Percentiles rank a stretch among this genome's conserved stretches.
These are phyloP conservation scores for Stellera chamaejasme DNA, from an alignment of 345 rosid genomes.

Conservation along the genomic window DNA sequence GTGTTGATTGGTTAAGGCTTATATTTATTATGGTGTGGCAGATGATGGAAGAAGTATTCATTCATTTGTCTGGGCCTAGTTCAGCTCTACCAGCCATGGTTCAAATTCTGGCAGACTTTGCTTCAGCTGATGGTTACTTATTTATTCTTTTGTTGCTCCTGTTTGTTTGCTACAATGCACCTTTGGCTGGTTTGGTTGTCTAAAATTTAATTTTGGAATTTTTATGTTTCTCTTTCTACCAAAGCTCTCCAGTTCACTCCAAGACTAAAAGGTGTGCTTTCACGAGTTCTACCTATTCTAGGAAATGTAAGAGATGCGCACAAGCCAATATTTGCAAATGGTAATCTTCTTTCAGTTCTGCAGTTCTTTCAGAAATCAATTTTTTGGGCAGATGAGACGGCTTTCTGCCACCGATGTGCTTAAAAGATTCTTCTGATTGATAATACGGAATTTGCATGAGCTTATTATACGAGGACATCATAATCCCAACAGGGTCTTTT, in stretches of 20 bases:
- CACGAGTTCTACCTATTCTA: conserved; percentile 80
- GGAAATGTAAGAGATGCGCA: conserved; percentile 86
- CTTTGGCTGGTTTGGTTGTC: conserved; percentile 8
- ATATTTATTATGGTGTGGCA: conserved; percentile 25
- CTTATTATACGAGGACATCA: not conserved
- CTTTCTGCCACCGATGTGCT: not conserved
- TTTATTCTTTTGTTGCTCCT: conserved; percentile 19
- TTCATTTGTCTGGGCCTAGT: conserved; percentile 65
- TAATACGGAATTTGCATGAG: not conserved
- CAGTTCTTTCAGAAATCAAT: not conserved
- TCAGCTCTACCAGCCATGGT: conserved; percentile 87
- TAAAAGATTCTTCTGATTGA: not conserved
- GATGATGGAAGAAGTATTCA: conserved; percentile 97
- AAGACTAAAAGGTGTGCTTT: conserved; percentile 77
- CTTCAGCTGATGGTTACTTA: conserved; percentile 82
- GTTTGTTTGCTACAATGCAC: conserved; percentile 5
- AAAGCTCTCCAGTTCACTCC: conserved; percentile 95
- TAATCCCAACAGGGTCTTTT: not conserved
- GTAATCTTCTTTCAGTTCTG: conserved; percentile 22
- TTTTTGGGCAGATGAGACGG: conserved; percentile 8
- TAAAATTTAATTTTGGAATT: conserved; percentile 24
- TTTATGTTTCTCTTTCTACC: conserved; percentile 26
- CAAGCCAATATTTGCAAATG: conserved; percentile 90
- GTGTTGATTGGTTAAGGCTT: not conserved
- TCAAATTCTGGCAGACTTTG: conserved; percentile 95